These are phyloP conservation scores for Fistulinella prunicolor DNA, from an alignment of 768 basidiomycete species.

Conservation along the genomic window DNA sequence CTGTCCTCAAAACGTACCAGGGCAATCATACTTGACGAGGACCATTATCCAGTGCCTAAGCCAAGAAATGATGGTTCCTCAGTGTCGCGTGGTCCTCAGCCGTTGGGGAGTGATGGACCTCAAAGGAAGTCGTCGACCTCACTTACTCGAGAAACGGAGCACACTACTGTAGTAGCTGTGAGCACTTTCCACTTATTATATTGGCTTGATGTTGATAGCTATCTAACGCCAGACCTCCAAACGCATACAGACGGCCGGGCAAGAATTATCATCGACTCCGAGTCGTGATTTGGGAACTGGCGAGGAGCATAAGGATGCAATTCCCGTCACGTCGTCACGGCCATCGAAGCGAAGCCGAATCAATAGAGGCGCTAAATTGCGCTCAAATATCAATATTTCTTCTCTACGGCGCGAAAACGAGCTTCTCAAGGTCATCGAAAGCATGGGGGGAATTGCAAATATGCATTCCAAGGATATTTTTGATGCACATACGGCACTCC, in stretches of 20 bases:
- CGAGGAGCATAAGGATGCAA: conserved; percentile 16
- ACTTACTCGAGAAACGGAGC: neutral
- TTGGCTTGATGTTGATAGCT: neutral
- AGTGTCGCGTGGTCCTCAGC: neutral
- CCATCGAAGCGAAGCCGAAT: conserved; percentile 23
- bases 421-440: conserved; percentile 61
- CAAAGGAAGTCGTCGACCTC: neutral
- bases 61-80: no score
- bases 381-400: conserved; percentile 64
- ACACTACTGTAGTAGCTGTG: conserved; percentile 2
- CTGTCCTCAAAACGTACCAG: conserved; percentile 6
- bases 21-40: neutral
- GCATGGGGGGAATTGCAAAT: conserved; percentile 64
- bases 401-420: conserved; percentile 81
- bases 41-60: no score
- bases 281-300: neutral
- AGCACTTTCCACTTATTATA: neutral
- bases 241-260: neutral
- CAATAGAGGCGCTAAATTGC: conserved; percentile 10
- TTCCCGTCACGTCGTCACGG: conserved; percentile 7
- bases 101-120: neutral
- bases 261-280: neutral
- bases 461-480: conserved; percentile 66
- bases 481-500: conserved; percentile 61
- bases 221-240: neutral